phyloP scores from a whole-genome alignment of 345 rosid genomes.

The Microthlaspi erraticum region DNA sequence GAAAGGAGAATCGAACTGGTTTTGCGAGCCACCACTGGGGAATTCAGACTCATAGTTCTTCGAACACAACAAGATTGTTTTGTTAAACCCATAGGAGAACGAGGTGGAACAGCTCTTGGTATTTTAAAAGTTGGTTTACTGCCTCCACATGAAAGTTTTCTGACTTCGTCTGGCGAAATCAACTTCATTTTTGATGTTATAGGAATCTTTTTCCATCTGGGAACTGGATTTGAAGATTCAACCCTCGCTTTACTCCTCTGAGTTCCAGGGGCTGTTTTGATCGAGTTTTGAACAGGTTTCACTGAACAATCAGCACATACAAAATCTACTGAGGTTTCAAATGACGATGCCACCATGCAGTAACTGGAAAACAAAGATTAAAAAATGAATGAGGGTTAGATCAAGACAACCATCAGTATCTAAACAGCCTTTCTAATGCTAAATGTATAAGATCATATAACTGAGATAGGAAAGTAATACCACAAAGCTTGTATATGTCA shows the following conservation, averaged over 20 bases:
- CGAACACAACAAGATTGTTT: constrained; percentile 14
- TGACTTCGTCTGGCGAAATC: constrained; percentile 53
- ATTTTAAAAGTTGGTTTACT: constrained; percentile 21
- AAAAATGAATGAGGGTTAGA: constrained; percentile 7
- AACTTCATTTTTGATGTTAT: constrained; percentile 52
- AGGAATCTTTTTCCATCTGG: constrained; percentile 46
- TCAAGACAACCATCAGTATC: neutral
- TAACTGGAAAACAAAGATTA: constrained; percentile 46
- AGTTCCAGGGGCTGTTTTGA: constrained; percentile 7
- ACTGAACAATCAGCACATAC: constrained; percentile 46
- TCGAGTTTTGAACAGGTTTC: constrained; percentile 21
- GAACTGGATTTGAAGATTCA: constrained; percentile 38
- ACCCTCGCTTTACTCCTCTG: constrained; percentile 21
- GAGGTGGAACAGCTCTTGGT: constrained; percentile 40
- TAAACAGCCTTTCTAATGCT: constrained; percentile 15
- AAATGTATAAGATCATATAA: constrained; percentile 10
- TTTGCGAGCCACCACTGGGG: constrained; percentile 34
- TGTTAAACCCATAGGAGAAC: constrained; percentile 27
- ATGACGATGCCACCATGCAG: constrained; percentile 43
- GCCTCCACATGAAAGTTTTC: constrained; percentile 42
- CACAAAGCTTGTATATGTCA: constrained; percentile 12
- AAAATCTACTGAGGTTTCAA: constrained; percentile 39
- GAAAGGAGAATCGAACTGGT: constrained; percentile 17
- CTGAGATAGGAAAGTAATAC: constrained; percentile 7
- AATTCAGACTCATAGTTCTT: constrained; percentile 18